phyloP scores from a whole-genome alignment of 345 rosid species.

The Euclidium syriacum region DNA sequence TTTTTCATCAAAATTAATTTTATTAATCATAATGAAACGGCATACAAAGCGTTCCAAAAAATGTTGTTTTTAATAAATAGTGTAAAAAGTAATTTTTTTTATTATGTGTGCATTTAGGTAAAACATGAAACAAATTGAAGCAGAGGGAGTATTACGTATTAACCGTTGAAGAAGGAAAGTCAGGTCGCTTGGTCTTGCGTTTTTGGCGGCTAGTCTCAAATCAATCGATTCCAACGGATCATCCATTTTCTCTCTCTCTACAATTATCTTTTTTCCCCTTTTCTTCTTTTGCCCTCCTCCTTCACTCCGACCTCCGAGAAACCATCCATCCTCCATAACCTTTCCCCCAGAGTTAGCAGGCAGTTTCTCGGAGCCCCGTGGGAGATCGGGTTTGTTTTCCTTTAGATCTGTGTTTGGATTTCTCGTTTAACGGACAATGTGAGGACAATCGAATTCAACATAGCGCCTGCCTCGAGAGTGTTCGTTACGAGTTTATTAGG shows the following conservation, averaged over 20 bases:
- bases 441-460: not conserved
- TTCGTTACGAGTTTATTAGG: not conserved
- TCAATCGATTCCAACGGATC: conserved; percentile 30
- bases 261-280: not conserved
- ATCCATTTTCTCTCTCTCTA: conserved; percentile 14
- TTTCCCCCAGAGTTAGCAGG: not conserved
- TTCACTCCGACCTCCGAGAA: conserved; percentile 15
- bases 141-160: too few species aligned
- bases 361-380: not conserved
- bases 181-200: conserved; percentile 35
- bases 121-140: too few species aligned
- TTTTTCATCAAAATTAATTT: too few species aligned
- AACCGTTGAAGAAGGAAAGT: not conserved
- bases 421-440: not conserved
- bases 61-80: too few species aligned
- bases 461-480: not conserved
- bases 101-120: too few species aligned
- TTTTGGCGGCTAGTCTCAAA: conserved; percentile 37
- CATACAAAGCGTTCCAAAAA: too few species aligned
- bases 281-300: conserved; percentile 6
- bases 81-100: too few species aligned
- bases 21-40: too few species aligned
- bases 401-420: conserved; percentile 5
- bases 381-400: not conserved
- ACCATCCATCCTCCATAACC: conserved; percentile 1